Percentiles rank a stretch among this genome's conserved stretches.
Conservation (phyloP, 192 early-diverging fungal genomes). For the Backusella mclennaniae region DNA sequence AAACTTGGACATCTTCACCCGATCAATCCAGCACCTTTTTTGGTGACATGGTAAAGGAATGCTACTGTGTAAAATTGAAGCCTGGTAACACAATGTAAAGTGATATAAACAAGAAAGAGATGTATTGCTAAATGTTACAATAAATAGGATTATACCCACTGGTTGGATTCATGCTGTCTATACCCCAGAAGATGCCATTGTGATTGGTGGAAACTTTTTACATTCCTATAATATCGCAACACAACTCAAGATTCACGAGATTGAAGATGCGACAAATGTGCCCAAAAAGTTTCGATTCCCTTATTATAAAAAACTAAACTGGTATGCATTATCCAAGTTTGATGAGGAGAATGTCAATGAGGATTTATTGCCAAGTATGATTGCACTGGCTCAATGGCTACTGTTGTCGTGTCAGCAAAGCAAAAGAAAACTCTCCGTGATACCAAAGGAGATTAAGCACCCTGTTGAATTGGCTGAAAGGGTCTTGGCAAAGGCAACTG, state of each 20-base stretch:
- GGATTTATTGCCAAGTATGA: slow-evolving; percentile 57
- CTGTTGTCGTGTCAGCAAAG: not conserved
- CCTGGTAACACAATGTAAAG: slow-evolving; percentile 86
- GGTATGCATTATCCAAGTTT: slow-evolving; percentile 52
- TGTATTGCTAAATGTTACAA: not conserved
- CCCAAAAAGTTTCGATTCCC: slow-evolving; percentile 85
- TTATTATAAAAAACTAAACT: slow-evolving; percentile 80
- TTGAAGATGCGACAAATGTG: slow-evolving; percentile 79
- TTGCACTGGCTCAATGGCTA: slow-evolving; percentile 26
- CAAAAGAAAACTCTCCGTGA: not conserved
- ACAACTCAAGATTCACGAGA: slow-evolving; percentile 71
- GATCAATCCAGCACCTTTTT: slow-evolving; percentile 81
- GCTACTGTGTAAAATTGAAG: slow-evolving; percentile 70
- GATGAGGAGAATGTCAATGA: slow-evolving; percentile 25
- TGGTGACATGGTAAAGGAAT: slow-evolving; percentile 79
- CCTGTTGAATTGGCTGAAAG: not conserved
- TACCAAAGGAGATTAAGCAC: not conserved
- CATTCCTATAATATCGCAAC: slow-evolving; percentile 71
- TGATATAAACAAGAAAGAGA: not conserved
- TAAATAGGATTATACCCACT: slow-evolving; percentile 79
- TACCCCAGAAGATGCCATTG: slow-evolving; percentile 82
- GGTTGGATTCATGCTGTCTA: slow-evolving; percentile 97
- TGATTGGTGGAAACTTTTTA: slow-evolving; percentile 95
- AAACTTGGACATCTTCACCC: slow-evolving; percentile 86
- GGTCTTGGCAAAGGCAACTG: slow-evolving; percentile 15